phyloP scores from a whole-genome alignment of 1,284 basidiomycete genomes.

The Neolentinus lepideus region DNA sequence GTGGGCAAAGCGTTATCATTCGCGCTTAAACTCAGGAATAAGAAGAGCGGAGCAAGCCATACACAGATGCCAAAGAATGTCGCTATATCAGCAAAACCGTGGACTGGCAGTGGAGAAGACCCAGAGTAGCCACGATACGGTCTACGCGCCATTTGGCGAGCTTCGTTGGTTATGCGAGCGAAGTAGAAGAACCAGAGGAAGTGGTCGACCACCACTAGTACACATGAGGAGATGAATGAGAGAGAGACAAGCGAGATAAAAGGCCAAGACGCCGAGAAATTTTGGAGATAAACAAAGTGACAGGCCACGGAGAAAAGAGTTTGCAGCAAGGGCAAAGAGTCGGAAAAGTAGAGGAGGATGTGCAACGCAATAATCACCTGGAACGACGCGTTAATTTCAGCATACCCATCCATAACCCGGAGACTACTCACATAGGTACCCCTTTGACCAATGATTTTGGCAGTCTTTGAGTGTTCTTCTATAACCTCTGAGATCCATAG shows the following conservation, averaged over 20 bases:
- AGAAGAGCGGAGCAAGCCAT: conserved; percentile 86
- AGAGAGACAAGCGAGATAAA: conserved; percentile 81
- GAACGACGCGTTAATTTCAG: conserved; percentile 4
- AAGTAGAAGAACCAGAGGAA: conserved; percentile 96
- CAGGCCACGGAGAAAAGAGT: conserved; percentile 75
- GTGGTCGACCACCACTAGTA: conserved; percentile 81
- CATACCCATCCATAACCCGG: background rate
- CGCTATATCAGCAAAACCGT: conserved; percentile 84
- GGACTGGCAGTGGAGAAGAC: conserved; percentile 26
- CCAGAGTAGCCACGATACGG: conserved; percentile 34
- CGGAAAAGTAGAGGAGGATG: conserved; percentile 69
- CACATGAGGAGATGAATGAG: conserved; percentile 79
- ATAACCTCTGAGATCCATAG: conserved; percentile 92
- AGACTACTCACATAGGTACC: conserved; percentile 71
- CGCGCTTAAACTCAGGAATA: conserved; percentile 90
- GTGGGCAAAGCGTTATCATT: conserved; percentile 90
- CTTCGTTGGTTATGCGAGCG: conserved; percentile 55
- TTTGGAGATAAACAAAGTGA: conserved; percentile 85
- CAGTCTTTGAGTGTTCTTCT: conserved; percentile 81
- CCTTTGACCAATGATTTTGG: conserved; percentile 76
- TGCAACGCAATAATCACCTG: conserved; percentile 78
- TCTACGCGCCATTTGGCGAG: conserved; percentile 35
- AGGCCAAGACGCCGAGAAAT: conserved; percentile 86
- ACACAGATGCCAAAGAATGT: conserved; percentile 91
- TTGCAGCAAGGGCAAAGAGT: conserved; percentile 70